These are phyloP conservation scores for Ustilago curta DNA, from an alignment of 1,284 basidiomycete genomes.

Conservation along the genomic window DNA sequence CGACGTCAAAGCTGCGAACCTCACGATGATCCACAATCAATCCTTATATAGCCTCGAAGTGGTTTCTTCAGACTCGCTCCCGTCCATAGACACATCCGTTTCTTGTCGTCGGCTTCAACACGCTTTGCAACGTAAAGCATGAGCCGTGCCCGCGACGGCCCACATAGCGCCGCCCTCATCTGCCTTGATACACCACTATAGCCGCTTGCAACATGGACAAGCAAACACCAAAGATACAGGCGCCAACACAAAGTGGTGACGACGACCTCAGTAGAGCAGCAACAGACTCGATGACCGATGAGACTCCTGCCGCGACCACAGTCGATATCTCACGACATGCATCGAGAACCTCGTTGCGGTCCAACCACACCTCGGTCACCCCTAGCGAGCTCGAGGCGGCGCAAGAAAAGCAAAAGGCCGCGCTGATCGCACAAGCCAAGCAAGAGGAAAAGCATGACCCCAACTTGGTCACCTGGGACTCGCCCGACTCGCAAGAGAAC, in stretches of 20 bases:
- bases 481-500: constrained; percentile 75
- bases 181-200: background rate
- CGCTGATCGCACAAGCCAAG: background rate
- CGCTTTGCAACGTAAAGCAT: background rate
- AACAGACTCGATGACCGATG: background rate
- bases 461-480: constrained; percentile 75
- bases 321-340: constrained; percentile 13
- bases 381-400: constrained; percentile 22
- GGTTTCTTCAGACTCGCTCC: background rate
- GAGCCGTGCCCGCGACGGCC: background rate
- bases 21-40: background rate
- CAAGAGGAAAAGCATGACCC: constrained; percentile 41
- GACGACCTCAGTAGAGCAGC: constrained; percentile 1
- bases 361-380: background rate
- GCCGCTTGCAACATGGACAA: background rate
- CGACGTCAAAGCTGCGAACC: background rate
- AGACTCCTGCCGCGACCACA: constrained; percentile 5
- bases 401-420: constrained; percentile 10
- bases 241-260: constrained; percentile 1
- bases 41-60: constrained; percentile 4
- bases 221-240: background rate
- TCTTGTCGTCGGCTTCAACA: background rate
- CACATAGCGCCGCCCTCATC: constrained; percentile 1
- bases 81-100: background rate
- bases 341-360: constrained; percentile 5